These are phyloP conservation scores for Fomes fomentarius DNA, from an alignment of 1,284 basidiomycete species.

Conservation along the genomic window DNA sequence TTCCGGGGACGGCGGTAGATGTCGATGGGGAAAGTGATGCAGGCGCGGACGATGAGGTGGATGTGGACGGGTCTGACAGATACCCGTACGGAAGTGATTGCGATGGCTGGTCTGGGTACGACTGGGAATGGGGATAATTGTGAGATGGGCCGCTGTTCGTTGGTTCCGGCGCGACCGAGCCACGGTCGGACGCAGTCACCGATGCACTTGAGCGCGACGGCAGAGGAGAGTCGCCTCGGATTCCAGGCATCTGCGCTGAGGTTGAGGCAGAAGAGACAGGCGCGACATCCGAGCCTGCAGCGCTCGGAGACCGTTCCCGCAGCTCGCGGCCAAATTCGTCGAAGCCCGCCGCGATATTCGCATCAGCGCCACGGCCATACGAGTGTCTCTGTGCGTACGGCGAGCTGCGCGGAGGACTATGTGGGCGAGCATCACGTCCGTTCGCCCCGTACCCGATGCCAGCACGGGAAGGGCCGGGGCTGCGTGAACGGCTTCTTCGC, in stretches of 20 bases:
- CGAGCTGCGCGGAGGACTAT: slow-evolving; percentile 58
- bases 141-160: not conserved
- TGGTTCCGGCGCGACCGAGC: slow-evolving; percentile 14
- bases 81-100: not conserved
- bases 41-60: no score
- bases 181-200: slow-evolving; percentile 16
- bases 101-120: not conserved
- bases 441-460: slow-evolving; percentile 30
- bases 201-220: slow-evolving; percentile 16
- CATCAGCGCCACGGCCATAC: slow-evolving; percentile 1
- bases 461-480: slow-evolving; percentile 51
- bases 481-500: slow-evolving; percentile 67
- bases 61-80: not conserved
- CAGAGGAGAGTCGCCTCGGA: slow-evolving; percentile 21
- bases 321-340: slow-evolving; percentile 85
- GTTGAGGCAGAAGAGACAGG: slow-evolving; percentile 10
- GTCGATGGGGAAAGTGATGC: slow-evolving; percentile 9
- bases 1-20: slow-evolving; percentile 23
- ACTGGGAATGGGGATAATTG: not conserved
- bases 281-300: slow-evolving; percentile 18
- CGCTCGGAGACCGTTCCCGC: slow-evolving; percentile 47
- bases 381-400: slow-evolving; percentile 18
- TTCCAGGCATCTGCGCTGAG: not conserved
- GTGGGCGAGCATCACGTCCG: slow-evolving; percentile 48
- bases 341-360: slow-evolving; percentile 3